These are phyloP conservation scores for Pseudopithomyces chartarum DNA, from an alignment of 2,329 filamentous ascomycete genomes.

Conservation along the genomic window DNA sequence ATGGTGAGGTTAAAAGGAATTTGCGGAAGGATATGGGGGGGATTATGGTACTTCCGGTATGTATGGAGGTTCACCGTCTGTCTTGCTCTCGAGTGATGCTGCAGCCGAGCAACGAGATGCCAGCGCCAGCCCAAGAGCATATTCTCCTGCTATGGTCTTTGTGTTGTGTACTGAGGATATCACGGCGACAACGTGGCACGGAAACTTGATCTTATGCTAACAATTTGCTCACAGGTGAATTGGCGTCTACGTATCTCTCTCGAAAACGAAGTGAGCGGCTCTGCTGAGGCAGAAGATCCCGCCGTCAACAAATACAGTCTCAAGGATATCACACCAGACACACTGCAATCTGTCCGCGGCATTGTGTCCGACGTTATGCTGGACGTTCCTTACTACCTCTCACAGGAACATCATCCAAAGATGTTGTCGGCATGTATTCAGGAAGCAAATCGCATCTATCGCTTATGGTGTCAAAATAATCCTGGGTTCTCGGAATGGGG, in stretches of 20 bases:
- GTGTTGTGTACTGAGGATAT: too few relatives aligned
- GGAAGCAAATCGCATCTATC: conserved; percentile 95
- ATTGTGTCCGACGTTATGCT: conserved; percentile 98
- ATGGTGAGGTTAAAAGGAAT: conserved; percentile 72
- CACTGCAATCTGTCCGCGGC: conserved; percentile 85
- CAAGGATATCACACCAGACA: conserved; percentile 89
- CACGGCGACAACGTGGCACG: too few relatives aligned
- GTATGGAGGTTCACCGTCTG: too few relatives aligned
- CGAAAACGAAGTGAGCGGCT: conserved; percentile 69
- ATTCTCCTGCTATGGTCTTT: too few relatives aligned
- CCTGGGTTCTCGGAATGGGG: conserved; percentile 80
- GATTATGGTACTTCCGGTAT: conserved; percentile 84
- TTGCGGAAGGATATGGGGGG: conserved; percentile 80
- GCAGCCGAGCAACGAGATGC: too few relatives aligned
- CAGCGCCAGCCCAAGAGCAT: too few relatives aligned
- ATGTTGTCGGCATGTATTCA: conserved; percentile 89
- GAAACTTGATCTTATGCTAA: conserved; percentile 17
- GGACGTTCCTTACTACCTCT: conserved; percentile 97
- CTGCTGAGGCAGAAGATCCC: conserved; percentile 59
- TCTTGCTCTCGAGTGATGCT: too few relatives aligned
- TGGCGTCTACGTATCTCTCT: conserved; percentile 90
- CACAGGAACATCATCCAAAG: conserved; percentile 83
- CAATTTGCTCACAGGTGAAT: conserved; percentile 62
- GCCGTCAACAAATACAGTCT: conserved; percentile 69
- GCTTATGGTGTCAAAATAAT: conserved; percentile 93